These are phyloP conservation scores for Lagenidium giganteum DNA, from an alignment of 352 stramenopile species.

Conservation along the genomic window DNA sequence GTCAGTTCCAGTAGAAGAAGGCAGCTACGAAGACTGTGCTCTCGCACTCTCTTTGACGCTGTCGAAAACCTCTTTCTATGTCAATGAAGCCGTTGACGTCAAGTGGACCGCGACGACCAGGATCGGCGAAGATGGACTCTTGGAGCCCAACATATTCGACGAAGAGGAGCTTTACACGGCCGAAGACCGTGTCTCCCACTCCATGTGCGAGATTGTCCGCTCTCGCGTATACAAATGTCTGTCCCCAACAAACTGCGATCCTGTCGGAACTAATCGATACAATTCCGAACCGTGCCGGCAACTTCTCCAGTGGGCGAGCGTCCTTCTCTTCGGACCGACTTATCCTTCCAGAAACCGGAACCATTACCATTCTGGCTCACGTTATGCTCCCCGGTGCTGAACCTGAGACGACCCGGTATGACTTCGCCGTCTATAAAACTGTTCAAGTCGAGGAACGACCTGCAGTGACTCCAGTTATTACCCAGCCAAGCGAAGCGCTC, in stretches of 20 bases:
- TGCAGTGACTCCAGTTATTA: constrained; percentile 8
- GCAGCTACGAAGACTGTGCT: constrained; percentile 30
- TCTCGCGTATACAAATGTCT: constrained; percentile 51
- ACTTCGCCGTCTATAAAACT: constrained; percentile 49
- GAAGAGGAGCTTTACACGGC: constrained; percentile 33
- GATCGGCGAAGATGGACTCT: constrained; percentile 16
- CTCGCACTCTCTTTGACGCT: constrained; percentile 42
- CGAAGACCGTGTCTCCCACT: constrained; percentile 46
- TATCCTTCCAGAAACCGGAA: constrained; percentile 37
- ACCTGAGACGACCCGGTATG: constrained; percentile 37
- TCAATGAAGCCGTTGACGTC: constrained; percentile 49
- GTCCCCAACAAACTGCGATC: constrained; percentile 40
- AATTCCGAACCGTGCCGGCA: constrained; percentile 41
- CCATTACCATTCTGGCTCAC: constrained; percentile 54
- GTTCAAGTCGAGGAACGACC: constrained; percentile 38
- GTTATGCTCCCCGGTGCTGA: constrained; percentile 48
- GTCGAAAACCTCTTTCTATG: constrained; percentile 35
- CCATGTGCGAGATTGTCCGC: constrained; percentile 43
- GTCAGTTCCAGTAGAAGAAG: constrained; percentile 2
- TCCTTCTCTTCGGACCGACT: constrained; percentile 51
- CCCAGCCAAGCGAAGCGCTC: constrained; percentile 16
- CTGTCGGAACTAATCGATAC: constrained; percentile 43
- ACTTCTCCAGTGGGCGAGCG: constrained; percentile 46
- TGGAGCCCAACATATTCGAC: constrained; percentile 43
- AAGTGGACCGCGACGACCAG: constrained; percentile 65